phyloP scores from a whole-genome alignment of 2,329 filamentous ascomycete species.

The Allantophomopsis lycopodina region DNA sequence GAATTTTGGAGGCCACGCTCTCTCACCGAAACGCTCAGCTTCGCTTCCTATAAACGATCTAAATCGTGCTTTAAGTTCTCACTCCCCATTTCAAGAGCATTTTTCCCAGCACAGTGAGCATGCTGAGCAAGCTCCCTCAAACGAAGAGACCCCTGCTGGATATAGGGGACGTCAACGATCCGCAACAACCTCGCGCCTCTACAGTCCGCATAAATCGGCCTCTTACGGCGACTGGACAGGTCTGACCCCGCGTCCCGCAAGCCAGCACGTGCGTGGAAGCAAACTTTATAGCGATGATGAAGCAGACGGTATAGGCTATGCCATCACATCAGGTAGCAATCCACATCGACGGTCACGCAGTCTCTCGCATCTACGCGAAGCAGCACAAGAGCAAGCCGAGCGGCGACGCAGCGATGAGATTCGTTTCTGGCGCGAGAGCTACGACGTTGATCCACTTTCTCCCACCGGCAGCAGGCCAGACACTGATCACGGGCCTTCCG shows the following conservation, averaged over 20 bases:
- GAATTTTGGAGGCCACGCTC: slow-evolving; percentile 22
- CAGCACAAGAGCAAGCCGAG: slow-evolving; percentile 20
- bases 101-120: slow-evolving; percentile 29
- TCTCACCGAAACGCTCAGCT: slow-evolving; percentile 32
- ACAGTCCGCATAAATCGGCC: too few relatives aligned
- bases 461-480: slow-evolving; percentile 32
- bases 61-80: slow-evolving; percentile 44
- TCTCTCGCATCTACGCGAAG: slow-evolving; percentile 36
- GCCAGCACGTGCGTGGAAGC: slow-evolving; percentile 37
- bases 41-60: slow-evolving; percentile 48
- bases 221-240: slow-evolving; percentile 28
- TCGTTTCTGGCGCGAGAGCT: slow-evolving; percentile 48
- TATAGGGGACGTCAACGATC: slow-evolving; percentile 22
- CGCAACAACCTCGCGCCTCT: slow-evolving; percentile 17
- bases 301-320: slow-evolving; percentile 34
- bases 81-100: slow-evolving; percentile 43
- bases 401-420: slow-evolving; percentile 50
- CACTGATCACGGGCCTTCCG: slow-evolving; percentile 15
- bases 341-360: slow-evolving; percentile 43
- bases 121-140: slow-evolving; percentile 9
- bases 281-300: slow-evolving; percentile 16
- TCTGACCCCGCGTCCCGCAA: slow-evolving; percentile 47
- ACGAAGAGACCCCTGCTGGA: too few relatives aligned
- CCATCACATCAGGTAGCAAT: slow-evolving; percentile 41
- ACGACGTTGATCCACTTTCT: slow-evolving; percentile 35